These are phyloP conservation scores for Pichia sp. DNA, from an alignment of 1,139 yeast genomes.

Conservation along the genomic window DNA sequence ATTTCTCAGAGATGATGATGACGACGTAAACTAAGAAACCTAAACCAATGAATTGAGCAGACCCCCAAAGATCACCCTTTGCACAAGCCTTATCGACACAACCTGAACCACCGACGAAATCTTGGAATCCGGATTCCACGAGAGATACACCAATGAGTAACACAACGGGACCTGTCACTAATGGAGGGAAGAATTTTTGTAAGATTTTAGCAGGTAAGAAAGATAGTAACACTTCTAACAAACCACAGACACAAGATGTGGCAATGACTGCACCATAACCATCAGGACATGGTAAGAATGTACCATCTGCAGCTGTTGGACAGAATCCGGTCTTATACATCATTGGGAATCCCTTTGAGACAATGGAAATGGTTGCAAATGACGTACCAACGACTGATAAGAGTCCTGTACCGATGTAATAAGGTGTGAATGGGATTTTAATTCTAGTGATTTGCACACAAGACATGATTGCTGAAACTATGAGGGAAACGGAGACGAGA, in stretches of 20 bases:
- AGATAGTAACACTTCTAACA: conserved; percentile 63
- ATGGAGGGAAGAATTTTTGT: conserved; percentile 74
- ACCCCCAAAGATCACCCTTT: conserved; percentile 67
- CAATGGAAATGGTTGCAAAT: conserved; percentile 80
- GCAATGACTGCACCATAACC: conserved; percentile 86
- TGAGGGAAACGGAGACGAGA: conserved; percentile 69
- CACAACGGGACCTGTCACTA: conserved; percentile 91
- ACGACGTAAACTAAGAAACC: conserved; percentile 76
- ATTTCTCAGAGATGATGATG: conserved; percentile 69
- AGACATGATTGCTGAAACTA: conserved; percentile 70
- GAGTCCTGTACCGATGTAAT: conserved; percentile 79
- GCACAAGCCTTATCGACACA: conserved; percentile 39
- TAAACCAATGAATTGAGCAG: conserved; percentile 76
- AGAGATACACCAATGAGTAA: conserved; percentile 69
- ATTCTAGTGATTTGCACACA: conserved; percentile 74
- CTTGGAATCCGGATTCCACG: conserved; percentile 63
- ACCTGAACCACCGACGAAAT: conserved; percentile 87
- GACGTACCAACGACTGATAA: conserved; percentile 86
- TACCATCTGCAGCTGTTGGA: conserved; percentile 53
- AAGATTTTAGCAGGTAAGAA: conserved; percentile 68
- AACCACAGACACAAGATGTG: conserved; percentile 69
- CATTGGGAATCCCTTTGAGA: conserved; percentile 64
- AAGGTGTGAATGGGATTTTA: conserved; percentile 63
- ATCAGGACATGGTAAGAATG: conserved; percentile 71
- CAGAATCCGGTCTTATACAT: conserved; percentile 75